These are phyloP conservation scores for Gastrodia elata DNA, from an alignment of 106 monocot species.

Conservation along the genomic window DNA sequence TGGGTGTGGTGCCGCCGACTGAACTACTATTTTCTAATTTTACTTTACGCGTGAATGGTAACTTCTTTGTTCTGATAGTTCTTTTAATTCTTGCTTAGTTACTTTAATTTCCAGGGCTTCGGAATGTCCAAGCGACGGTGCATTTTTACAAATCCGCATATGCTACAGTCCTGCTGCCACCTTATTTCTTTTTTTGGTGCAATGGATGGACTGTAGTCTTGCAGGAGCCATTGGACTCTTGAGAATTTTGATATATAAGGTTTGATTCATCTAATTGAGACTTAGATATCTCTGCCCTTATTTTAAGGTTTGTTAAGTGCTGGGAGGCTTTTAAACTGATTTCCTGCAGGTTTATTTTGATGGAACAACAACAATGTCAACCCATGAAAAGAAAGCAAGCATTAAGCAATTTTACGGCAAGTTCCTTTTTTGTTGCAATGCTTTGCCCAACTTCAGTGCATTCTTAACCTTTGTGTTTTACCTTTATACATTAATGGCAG, in stretches of 20 bases:
- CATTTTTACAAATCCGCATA: conserved; percentile 60
- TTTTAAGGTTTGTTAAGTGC: background rate
- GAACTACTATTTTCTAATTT: no score
- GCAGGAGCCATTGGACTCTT: conserved; percentile 80
- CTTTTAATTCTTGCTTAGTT: no score
- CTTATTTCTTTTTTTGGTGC: conserved; percentile 61
- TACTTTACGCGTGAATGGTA: no score
- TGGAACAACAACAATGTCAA: conserved; percentile 86
- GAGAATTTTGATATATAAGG: conserved; percentile 57
- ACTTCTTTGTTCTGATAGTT: no score
- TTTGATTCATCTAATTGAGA: conserved; percentile 1
- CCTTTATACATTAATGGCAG: conserved; percentile 16
- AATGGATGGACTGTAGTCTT: conserved; percentile 84
- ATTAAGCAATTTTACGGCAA: conserved; percentile 84
- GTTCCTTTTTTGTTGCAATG: background rate
- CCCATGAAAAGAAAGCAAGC: conserved; percentile 87
- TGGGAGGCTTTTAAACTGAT: background rate
- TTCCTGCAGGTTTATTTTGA: conserved; percentile 65
- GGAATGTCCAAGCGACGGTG: conserved; percentile 60
- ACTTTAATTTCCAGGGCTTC: conserved; percentile 56
- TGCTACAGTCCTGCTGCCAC: conserved; percentile 62
- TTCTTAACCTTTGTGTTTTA: background rate
- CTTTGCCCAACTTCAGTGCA: background rate
- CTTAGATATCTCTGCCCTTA: background rate
- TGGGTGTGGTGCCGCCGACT: no score